A percentile compares a stretch with the other conserved stretches of the same genome.
Evolutionary conservation across 202 grass and related monocot species (phyloP).

Genomic region (Saccharum hybrid): DNA sequence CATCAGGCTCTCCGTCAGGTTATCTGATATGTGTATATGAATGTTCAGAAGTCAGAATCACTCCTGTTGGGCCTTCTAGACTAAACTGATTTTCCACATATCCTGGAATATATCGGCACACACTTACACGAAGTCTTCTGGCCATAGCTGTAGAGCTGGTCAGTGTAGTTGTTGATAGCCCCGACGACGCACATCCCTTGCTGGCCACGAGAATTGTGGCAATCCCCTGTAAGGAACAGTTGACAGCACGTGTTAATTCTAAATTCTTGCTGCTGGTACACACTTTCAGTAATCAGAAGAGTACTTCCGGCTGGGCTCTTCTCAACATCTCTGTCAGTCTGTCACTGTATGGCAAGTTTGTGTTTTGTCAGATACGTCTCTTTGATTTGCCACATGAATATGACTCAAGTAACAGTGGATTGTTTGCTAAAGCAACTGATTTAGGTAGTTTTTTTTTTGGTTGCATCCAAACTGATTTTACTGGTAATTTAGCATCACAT

Average conservation of each 20-base stretch:
- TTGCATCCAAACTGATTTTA: not conserved
- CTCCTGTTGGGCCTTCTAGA: not conserved
- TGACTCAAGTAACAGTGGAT: not conserved
- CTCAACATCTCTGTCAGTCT: not conserved
- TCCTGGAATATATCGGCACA: not conserved
- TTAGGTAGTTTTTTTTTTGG: not conserved
- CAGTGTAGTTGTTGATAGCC: conserved; percentile 91
- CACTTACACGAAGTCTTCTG: conserved; percentile 66
- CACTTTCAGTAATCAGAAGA: conserved; percentile 12
- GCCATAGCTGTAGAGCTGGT: conserved; percentile 63
- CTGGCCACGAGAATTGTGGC: conserved; percentile 65
- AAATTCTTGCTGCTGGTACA: not conserved
- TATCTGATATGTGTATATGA: conserved; percentile 53
- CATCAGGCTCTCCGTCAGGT: conserved; percentile 96
- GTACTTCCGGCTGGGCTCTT: not conserved
- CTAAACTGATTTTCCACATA: not conserved
- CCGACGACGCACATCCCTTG: conserved; percentile 79
- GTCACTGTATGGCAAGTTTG: not conserved
- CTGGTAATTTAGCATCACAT: not conserved
- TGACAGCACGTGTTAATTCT: not conserved
- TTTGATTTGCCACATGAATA: too few relatives aligned
- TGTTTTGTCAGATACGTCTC: too few relatives aligned
- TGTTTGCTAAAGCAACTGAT: conserved; percentile 10
- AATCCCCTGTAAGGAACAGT: conserved; percentile 59
- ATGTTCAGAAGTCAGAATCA: conserved; percentile 3